Percentiles rank a stretch among this genome's conserved stretches.
These are phyloP conservation scores for Sclerotinia nivalis DNA, from an alignment of 2,329 filamentous ascomycete genomes.

Conservation along the genomic window DNA sequence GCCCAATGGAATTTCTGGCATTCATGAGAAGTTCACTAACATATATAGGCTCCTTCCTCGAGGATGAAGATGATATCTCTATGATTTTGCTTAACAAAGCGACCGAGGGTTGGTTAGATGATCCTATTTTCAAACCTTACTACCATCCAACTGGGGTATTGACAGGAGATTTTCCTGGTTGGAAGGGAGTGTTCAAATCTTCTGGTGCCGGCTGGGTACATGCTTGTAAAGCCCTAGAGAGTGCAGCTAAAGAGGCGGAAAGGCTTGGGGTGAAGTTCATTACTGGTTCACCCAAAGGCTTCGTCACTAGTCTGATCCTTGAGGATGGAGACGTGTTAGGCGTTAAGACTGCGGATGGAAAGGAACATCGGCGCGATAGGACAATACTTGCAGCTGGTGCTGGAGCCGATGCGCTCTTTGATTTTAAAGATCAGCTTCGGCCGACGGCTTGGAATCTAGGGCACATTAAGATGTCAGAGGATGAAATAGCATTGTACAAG, in stretches of 20 bases:
- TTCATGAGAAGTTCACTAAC: not conserved
- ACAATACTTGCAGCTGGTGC: conserved; percentile 54
- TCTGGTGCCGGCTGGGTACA: conserved; percentile 55
- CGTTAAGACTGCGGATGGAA: conserved; percentile 47
- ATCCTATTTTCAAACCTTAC: conserved; percentile 46
- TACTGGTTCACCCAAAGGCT: conserved; percentile 44
- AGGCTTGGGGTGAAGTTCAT: conserved; percentile 51
- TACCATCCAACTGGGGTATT: conserved; percentile 52
- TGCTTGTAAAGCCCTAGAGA: conserved; percentile 50
- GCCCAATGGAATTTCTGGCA: not conserved
- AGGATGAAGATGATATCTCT: conserved; percentile 34
- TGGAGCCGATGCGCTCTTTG: conserved; percentile 48
- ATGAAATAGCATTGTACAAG: conserved; percentile 49
- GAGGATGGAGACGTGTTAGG: conserved; percentile 46
- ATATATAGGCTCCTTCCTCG: conserved; percentile 36
- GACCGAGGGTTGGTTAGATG: conserved; percentile 47
- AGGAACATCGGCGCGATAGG: conserved; percentile 45
- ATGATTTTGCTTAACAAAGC: conserved; percentile 43
- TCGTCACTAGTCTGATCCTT: conserved; percentile 45
- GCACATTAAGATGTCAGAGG: conserved; percentile 50
- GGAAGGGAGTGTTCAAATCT: conserved; percentile 52
- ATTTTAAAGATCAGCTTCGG: conserved; percentile 54
- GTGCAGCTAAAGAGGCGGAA: conserved; percentile 48
- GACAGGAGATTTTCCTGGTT: conserved; percentile 51
- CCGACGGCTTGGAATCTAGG: conserved; percentile 56